phyloP scores from a whole-genome alignment of 179 eudicot species.

The Heliamphora pulchella region DNA sequence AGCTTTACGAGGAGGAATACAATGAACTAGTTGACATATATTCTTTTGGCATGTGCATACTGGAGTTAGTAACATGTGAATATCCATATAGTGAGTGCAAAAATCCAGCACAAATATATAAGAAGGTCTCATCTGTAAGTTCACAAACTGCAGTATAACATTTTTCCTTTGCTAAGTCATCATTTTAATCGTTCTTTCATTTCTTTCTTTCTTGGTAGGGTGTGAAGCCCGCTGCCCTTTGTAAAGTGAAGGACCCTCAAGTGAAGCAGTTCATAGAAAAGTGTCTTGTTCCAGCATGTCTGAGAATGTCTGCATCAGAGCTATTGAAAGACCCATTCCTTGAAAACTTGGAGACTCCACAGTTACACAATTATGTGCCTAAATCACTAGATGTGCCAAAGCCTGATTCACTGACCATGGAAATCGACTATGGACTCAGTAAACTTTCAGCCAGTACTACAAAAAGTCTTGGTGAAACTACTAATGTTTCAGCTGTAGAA shows the following conservation, averaged over 20 bases:
- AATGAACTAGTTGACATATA: constrained; percentile 76
- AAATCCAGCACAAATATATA: constrained; percentile 66
- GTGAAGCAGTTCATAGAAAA: constrained; percentile 62
- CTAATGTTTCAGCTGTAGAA: constrained; percentile 28
- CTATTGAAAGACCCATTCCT: constrained; percentile 65
- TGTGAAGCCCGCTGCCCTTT: constrained; percentile 56
- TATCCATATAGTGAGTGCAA: constrained; percentile 75
- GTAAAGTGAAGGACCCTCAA: constrained; percentile 45
- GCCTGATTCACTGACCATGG: constrained; percentile 43
- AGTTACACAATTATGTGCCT: constrained; percentile 17
- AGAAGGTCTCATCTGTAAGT: constrained; percentile 71
- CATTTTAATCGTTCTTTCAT: neutral
- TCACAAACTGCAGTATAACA: neutral
- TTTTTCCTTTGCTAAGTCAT: neutral
- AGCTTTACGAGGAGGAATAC: constrained; percentile 78
- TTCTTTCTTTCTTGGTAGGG: constrained; percentile 39
- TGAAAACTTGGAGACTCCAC: constrained; percentile 28
- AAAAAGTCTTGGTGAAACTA: constrained; percentile 30
- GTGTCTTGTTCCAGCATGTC: constrained; percentile 51
- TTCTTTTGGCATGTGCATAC: constrained; percentile 88
- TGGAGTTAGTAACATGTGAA: constrained; percentile 76
- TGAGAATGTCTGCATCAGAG: constrained; percentile 55
- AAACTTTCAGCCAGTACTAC: constrained; percentile 29
- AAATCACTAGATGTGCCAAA: constrained; percentile 20
- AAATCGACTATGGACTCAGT: constrained; percentile 36